These are phyloP conservation scores for Plectosphaerella plurivora DNA, from an alignment of 2,329 filamentous ascomycete genomes.

Conservation along the genomic window DNA sequence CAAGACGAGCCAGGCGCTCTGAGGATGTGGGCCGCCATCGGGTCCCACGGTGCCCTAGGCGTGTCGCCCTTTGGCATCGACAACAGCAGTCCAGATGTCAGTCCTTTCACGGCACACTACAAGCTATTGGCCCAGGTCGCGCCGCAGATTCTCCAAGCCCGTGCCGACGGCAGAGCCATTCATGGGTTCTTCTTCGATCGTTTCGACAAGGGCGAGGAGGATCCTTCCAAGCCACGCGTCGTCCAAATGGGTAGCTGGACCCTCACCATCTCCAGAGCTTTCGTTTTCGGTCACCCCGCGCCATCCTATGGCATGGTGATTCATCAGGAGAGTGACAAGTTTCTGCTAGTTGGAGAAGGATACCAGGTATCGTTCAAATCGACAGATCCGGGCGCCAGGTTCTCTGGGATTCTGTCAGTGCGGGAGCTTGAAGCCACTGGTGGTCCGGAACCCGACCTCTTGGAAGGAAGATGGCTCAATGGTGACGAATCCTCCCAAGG, in stretches of 20 bases:
- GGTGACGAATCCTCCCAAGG: neutral
- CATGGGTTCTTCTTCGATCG: neutral
- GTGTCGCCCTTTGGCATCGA: neutral
- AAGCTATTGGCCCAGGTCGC: neutral
- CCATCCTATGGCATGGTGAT: neutral
- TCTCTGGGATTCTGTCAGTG: neutral
- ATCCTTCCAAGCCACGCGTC: neutral
- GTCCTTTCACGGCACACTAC: slow-evolving; percentile 20
- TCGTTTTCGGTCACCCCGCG: neutral
- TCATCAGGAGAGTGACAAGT: neutral
- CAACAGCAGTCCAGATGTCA: neutral
- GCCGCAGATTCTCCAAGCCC: neutral
- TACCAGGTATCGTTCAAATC: neutral
- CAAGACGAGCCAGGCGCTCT: neutral
- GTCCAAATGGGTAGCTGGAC: neutral
- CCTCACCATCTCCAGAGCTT: neutral
- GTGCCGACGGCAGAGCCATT: neutral
- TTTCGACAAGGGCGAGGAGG: neutral
- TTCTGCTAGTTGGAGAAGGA: neutral
- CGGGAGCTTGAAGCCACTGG: neutral
- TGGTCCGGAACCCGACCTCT: neutral
- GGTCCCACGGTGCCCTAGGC: neutral
- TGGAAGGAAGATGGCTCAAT: neutral
- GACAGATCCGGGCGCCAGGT: neutral
- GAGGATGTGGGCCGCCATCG: slow-evolving; percentile 1